These are phyloP conservation scores for Nitzschia sp. DNA, from an alignment of 108 stramenopile species.

Conservation along the genomic window DNA sequence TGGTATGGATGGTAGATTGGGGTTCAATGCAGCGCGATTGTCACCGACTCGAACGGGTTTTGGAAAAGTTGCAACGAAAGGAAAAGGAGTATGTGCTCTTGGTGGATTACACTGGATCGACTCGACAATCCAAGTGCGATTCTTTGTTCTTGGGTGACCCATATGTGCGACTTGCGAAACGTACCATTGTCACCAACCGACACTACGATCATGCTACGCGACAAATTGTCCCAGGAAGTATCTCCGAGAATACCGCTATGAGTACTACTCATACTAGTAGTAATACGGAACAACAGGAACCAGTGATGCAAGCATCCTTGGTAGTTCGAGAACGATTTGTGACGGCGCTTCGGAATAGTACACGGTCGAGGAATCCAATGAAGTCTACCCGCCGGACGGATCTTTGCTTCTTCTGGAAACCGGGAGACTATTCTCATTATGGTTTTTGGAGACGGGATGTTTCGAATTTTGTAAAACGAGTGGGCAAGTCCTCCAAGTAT, in stretches of 20 bases:
- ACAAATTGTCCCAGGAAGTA: constrained; percentile 14
- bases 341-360: constrained; percentile 16
- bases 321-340: constrained; percentile 41
- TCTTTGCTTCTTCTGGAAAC: constrained; percentile 38
- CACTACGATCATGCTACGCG: constrained; percentile 23
- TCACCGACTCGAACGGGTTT: constrained; percentile 31
- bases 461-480: constrained; percentile 2
- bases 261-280: background rate
- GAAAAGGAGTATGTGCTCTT: constrained; percentile 14
- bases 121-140: constrained; percentile 12
- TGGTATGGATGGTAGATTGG: constrained; percentile 40
- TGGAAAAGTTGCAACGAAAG: constrained; percentile 6
- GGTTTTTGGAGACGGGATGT: constrained; percentile 38
- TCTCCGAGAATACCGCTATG: constrained; percentile 8
- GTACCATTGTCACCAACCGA: constrained; percentile 39
- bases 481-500: constrained; percentile 9
- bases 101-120: constrained; percentile 36
- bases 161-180: constrained; percentile 35
- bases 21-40: constrained; percentile 45
- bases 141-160: constrained; percentile 10
- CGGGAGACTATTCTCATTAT: constrained; percentile 48
- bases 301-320: constrained; percentile 27
- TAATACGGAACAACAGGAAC: background rate
- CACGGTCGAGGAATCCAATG: background rate
- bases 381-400: constrained; percentile 26